Evolutionary conservation across 495 filamentous ascomycete species (phyloP).

Genomic region (Aspergillus mulundensis): DNA sequence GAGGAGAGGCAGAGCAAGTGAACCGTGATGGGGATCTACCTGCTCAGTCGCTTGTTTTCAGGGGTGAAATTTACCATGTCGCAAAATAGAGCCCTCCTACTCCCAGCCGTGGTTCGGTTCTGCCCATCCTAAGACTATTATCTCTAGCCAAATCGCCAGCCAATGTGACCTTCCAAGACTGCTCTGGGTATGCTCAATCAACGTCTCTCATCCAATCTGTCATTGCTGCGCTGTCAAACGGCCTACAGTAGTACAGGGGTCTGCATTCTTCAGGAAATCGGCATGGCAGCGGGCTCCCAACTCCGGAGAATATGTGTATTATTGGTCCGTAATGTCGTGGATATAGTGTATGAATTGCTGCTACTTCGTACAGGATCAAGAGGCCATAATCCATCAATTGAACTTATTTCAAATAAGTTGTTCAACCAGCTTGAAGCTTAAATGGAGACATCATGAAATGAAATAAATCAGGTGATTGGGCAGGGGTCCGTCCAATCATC

Average conservation of each 20-base stretch:
- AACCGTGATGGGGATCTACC: conserved; percentile 27
- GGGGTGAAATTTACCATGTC: conserved; percentile 23
- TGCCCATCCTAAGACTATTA: background rate
- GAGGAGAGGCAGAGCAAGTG: conserved; percentile 1
- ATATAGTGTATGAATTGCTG: too few relatives aligned
- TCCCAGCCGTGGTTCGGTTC: background rate
- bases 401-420: too few relatives aligned
- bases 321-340: background rate
- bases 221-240: background rate
- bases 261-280: background rate
- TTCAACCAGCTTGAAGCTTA: background rate
- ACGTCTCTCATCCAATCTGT: background rate
- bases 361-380: too few relatives aligned
- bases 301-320: background rate
- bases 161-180: background rate
- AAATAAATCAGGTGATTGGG: background rate
- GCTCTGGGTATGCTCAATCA: background rate
- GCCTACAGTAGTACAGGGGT: too few relatives aligned
- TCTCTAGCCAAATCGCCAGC: background rate
- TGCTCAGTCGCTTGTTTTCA: conserved; percentile 18
- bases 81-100: conserved; percentile 9
- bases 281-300: background rate
- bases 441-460: background rate
- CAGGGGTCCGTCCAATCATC: background rate
- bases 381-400: too few relatives aligned